Conservation (phyloP, 2,329 filamentous ascomycete genomes). For the Basipetospora chlamydospora region DNA sequence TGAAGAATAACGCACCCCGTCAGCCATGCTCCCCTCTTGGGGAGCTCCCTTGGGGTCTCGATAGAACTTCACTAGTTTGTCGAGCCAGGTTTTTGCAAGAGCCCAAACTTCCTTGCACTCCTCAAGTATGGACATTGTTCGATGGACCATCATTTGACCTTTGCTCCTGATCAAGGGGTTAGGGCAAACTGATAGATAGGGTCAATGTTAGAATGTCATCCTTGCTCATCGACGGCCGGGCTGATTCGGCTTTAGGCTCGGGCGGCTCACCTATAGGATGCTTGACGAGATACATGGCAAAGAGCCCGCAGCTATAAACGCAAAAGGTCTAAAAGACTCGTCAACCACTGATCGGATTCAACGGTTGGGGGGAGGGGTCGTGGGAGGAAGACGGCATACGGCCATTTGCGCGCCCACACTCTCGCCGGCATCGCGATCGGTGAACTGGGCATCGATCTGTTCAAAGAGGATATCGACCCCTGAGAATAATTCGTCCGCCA, state of each 20-base stretch:
- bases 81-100: constrained; percentile 36
- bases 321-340: constrained; percentile 29
- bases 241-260: not conserved
- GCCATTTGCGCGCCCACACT: constrained; percentile 39
- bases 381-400: constrained; percentile 15
- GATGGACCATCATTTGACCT: constrained; percentile 30
- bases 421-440: constrained; percentile 28
- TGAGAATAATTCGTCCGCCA: constrained; percentile 31
- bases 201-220: constrained; percentile 1
- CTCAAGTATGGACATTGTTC: constrained; percentile 28
- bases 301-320: constrained; percentile 38
- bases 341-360: too few species aligned
- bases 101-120: constrained; percentile 38
- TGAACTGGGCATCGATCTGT: constrained; percentile 37
- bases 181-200: constrained; percentile 22
- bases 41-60: constrained; percentile 25
- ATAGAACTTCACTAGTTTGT: constrained; percentile 31
- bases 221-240: not conserved
- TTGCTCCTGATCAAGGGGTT: constrained; percentile 23
- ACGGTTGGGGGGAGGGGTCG: too few species aligned
- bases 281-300: constrained; percentile 36
- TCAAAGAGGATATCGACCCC: constrained; percentile 33
- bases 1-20: constrained; percentile 17
- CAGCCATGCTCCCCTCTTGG: constrained; percentile 34
- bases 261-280: constrained; percentile 29